phyloP scores from a whole-genome alignment of 768 basidiomycete species.

The Suillus paluster region DNA sequence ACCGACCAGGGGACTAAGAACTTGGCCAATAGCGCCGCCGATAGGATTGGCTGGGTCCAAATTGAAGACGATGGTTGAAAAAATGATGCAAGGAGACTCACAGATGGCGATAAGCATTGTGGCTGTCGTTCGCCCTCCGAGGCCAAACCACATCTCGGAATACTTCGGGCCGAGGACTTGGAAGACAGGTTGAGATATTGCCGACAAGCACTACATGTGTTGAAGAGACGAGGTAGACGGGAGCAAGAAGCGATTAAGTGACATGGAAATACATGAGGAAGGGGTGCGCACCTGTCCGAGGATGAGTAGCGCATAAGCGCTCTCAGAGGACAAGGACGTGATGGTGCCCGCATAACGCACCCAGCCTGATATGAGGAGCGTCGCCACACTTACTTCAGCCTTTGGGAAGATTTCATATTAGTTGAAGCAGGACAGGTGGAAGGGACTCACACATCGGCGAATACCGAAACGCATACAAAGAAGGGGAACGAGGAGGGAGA shows the following conservation, averaged over 20 bases:
- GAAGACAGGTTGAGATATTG: conserved; percentile 71
- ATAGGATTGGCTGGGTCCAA: too few species aligned
- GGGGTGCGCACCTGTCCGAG: conserved; percentile 61
- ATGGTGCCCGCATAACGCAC: conserved; percentile 75
- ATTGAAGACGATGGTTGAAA: background rate
- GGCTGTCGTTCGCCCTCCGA: conserved; percentile 76
- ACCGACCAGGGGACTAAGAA: too few species aligned
- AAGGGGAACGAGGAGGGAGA: conserved; percentile 61
- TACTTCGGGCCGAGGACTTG: conserved; percentile 82
- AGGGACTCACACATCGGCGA: conserved; percentile 58
- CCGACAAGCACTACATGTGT: conserved; percentile 55
- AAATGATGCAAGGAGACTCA: conserved; percentile 17
- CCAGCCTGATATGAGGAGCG: conserved; percentile 71
- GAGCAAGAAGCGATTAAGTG: background rate
- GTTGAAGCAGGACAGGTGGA: background rate
- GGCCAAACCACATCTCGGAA: conserved; percentile 84
- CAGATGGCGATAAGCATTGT: conserved; percentile 62
- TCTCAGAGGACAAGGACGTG: conserved; percentile 49
- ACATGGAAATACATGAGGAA: background rate
- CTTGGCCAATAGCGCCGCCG: too few species aligned
- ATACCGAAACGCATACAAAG: conserved; percentile 64
- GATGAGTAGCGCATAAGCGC: conserved; percentile 69
- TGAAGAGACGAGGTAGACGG: background rate
- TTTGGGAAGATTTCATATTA: conserved; percentile 26
- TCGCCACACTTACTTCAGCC: conserved; percentile 62